phyloP scores from a whole-genome alignment of 2,329 filamentous ascomycete genomes.

The Coleophoma crateriformis region DNA sequence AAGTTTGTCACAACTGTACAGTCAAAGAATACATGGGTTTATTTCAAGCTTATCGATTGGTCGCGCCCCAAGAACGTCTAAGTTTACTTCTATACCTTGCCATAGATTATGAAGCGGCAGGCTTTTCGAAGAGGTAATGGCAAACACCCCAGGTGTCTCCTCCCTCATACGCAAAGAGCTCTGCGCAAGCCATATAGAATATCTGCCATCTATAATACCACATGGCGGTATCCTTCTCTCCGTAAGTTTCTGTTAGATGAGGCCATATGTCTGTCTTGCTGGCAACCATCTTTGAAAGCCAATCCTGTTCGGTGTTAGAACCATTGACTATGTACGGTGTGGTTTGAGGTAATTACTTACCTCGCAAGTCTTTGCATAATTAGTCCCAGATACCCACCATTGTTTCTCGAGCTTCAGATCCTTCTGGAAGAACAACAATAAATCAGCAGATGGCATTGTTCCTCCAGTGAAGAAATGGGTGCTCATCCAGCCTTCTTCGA shows the following conservation, averaged over 20 bases:
- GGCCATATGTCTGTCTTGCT: constrained; percentile 59
- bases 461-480: constrained; percentile 69
- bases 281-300: constrained; percentile 53
- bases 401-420: constrained; percentile 54
- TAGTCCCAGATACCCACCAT: constrained; percentile 66
- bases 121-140: constrained; percentile 63
- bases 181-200: constrained; percentile 67
- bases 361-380: constrained; percentile 68
- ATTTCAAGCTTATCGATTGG: too few species aligned
- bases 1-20: constrained; percentile 1
- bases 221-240: constrained; percentile 48
- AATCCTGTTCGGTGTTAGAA: constrained; percentile 36
- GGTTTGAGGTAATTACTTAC: constrained; percentile 27
- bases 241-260: constrained; percentile 59
- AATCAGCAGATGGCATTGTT: constrained; percentile 64
- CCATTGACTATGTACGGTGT: too few species aligned
- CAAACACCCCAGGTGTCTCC: constrained; percentile 64
- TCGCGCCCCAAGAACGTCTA: too few species aligned
- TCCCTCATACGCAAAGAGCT: constrained; percentile 57
- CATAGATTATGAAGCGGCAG: constrained; percentile 6
- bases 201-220: constrained; percentile 71
- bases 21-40: too few species aligned
- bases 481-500: constrained; percentile 70
- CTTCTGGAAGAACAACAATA: constrained; percentile 61
- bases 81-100: too few species aligned